Conservation (phyloP, 83 land plant species). For the Diphasiastrum complanatum region DNA sequence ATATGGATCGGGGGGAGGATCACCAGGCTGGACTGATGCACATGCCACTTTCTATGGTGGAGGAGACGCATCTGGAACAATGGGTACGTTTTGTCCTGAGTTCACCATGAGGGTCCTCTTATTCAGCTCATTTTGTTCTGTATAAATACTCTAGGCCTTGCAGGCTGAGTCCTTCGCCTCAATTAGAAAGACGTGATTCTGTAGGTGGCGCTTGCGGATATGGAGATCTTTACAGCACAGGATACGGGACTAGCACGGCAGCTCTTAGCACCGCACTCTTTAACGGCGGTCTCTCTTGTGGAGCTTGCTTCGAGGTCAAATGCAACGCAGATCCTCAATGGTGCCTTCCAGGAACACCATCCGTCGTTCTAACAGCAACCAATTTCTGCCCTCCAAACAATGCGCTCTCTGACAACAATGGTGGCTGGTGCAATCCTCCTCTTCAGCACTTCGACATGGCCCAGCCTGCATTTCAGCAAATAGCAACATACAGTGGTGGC, state of each 20-base stretch:
- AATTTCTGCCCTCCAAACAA: background rate
- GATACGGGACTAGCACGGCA: background rate
- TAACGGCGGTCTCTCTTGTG: background rate
- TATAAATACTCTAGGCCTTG: no score
- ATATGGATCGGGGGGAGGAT: no score
- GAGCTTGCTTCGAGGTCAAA: conserved; percentile 1
- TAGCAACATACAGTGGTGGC: background rate
- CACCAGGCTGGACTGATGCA: no score
- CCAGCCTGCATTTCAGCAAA: background rate
- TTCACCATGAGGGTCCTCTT: no score
- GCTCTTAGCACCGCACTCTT: background rate
- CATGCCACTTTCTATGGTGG: no score
- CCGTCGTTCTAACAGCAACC: background rate
- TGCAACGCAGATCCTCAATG: background rate
- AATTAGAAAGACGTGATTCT: no score
- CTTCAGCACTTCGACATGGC: background rate
- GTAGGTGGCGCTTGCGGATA: background rate
- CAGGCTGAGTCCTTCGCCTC: no score
- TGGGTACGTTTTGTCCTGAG: no score
- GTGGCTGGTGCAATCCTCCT: background rate
- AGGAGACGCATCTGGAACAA: no score
- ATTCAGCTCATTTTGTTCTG: no score
- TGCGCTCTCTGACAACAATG: no score
- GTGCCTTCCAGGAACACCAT: background rate
- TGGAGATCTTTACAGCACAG: background rate